Conservation (phyloP, 2,329 filamentous ascomycete species). For the Blastomyces emzantsi region DNA sequence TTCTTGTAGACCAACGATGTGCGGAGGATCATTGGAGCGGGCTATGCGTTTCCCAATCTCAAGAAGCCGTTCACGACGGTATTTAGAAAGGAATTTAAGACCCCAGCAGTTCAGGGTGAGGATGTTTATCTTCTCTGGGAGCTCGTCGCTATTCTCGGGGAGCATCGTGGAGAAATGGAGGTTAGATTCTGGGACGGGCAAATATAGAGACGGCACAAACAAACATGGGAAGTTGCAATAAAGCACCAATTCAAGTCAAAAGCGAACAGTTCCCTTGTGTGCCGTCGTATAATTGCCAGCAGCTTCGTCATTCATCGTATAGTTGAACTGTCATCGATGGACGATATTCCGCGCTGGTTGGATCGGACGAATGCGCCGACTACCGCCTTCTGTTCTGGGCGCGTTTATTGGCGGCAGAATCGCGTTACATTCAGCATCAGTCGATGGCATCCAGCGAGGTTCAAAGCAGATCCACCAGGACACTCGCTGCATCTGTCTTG, state of each 20-base stretch:
- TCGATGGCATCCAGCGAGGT: background rate
- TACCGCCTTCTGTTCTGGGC: slow-evolving; percentile 20
- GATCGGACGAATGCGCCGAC: slow-evolving; percentile 8
- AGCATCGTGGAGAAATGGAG: slow-evolving; percentile 6
- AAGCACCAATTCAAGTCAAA: background rate
- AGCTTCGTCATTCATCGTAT: no score
- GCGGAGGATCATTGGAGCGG: slow-evolving; percentile 55
- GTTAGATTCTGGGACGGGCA: background rate
- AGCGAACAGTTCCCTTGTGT: background rate
- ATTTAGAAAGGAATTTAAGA: slow-evolving; percentile 72
- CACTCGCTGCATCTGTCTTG: background rate
- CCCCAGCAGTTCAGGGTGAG: slow-evolving; percentile 97
- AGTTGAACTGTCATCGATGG: no score
- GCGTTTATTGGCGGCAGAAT: slow-evolving; percentile 14
- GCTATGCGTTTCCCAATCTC: slow-evolving; percentile 80
- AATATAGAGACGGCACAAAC: background rate
- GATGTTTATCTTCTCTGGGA: slow-evolving; percentile 57
- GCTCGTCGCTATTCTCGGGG: slow-evolving; percentile 15
- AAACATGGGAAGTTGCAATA: background rate
- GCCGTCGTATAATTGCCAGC: background rate
- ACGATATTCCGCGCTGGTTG: no score
- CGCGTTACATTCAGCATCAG: background rate
- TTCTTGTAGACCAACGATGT: slow-evolving; percentile 91
- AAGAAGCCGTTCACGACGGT: slow-evolving; percentile 64
- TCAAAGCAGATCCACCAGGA: background rate